Base-by-base conservation (phyloP, 2,329 filamentous ascomycete species). In the Furcasterigmium sp. region DNA sequence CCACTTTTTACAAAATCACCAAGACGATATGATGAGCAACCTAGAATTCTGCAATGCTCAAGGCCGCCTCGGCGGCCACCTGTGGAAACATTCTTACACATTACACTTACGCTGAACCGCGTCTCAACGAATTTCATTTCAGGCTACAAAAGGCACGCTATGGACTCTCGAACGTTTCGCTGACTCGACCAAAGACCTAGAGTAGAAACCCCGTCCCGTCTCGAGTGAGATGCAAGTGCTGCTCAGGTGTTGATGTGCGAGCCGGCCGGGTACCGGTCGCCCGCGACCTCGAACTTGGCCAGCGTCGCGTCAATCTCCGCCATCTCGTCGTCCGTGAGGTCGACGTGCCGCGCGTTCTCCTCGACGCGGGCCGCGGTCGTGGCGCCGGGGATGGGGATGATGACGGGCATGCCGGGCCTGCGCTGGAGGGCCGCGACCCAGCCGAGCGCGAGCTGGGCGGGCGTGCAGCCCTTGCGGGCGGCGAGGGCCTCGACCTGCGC, bases 301-400 rank as follows among this genome's bases (percentile, higher is more conserved):
- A 82, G 52, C 9, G 76, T 68, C 14, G 54, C 52, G 39, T 78
- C 72, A 39, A 82, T 73, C 49, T 70, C 66, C 6, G 53, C 56
- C 57, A 78, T 55, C 49, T 82, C 79, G 5, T 66, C 67, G 3
- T 70, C 64, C 2, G 63, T 70, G 37, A 83, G 56, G 1, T 71
- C 62, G 5, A 80, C 63, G 28, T 65, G 50, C 46, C 67, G 71
- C 25, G 68, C 61, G 51, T 87, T 87, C 67, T 86, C 82, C n/a
- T 65, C 53, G 10, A 85, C 70, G 18, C 81, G 69, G 29, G 64
- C 69, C 9, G 63, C 65, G 5, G 70, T 78, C 1, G 76, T 78
- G 8, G 82, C 76, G 3, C 83, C 83, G 0, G 83, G 84, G 47
- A 87, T 85, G 6, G 82, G 82, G 40, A 87, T 75, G 47, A 85